Conservation (phyloP, 2,329 filamentous ascomycete species). For the Cladosporium sp. region DNA sequence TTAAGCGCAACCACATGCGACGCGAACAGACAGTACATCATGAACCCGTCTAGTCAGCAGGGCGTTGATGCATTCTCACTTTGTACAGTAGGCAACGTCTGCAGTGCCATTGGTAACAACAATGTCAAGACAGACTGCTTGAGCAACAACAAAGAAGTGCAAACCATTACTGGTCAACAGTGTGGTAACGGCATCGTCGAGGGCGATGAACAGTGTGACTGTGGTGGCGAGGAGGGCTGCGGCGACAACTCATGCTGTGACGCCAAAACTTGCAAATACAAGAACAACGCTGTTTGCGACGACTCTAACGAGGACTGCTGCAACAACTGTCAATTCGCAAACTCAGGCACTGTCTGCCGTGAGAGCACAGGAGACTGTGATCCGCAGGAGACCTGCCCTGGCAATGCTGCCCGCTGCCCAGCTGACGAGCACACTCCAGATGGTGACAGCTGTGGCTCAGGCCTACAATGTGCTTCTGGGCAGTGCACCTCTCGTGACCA, state of each 20-base stretch:
- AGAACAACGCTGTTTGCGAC: conserved; percentile 67
- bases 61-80: conserved; percentile 77
- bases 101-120: conserved; percentile 73
- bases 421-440: conserved; percentile 65
- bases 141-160: conserved; percentile 77
- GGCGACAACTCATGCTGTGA: conserved; percentile 77
- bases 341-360: conserved; percentile 71
- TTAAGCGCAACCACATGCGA: conserved; percentile 64
- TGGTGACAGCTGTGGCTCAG: conserved; percentile 66
- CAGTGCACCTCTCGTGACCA: conserved; percentile 90
- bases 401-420: conserved; percentile 69
- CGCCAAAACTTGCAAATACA: conserved; percentile 81
- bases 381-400: conserved; percentile 76
- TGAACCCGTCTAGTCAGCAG: conserved; percentile 83
- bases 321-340: conserved; percentile 63
- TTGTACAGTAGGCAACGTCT: conserved; percentile 91
- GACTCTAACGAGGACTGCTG: conserved; percentile 86
- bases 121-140: conserved; percentile 74
- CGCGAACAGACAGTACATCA: conserved; percentile 77
- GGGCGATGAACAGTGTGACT: conserved; percentile 90
- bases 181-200: conserved; percentile 98
- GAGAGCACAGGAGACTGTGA: conserved; percentile 77
- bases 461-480: conserved; percentile 77
- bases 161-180: conserved; percentile 74
- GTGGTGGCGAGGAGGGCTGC: conserved; percentile 72